Conservation (phyloP, 2,329 filamentous ascomycete genomes). For the Alternaria ventricosa region DNA sequence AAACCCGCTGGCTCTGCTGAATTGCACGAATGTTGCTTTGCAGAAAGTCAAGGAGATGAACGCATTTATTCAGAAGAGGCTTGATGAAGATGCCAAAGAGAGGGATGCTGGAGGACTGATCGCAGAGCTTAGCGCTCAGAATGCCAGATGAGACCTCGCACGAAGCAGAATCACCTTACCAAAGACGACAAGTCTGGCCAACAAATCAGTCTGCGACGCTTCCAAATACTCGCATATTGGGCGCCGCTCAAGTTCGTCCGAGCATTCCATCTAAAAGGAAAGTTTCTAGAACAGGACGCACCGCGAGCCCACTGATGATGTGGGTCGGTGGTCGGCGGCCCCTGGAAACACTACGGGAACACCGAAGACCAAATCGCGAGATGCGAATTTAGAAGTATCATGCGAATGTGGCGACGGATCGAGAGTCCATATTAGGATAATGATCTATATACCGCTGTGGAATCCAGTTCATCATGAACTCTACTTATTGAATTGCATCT, state of each 20-base stretch:
- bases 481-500: neutral
- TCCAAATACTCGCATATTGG: constrained; percentile 4
- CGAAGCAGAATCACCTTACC: constrained; percentile 16
- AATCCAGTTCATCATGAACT: neutral
- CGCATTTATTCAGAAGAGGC: constrained; percentile 71
- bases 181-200: constrained; percentile 20
- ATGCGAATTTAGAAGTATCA: neutral
- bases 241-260: constrained; percentile 28
- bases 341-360: neutral
- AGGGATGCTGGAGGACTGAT: constrained; percentile 80
- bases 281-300: constrained; percentile 3
- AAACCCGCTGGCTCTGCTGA: constrained; percentile 78
- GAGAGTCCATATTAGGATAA: neutral
- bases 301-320: neutral
- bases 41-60: constrained; percentile 83
- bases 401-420: neutral
- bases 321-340: constrained; percentile 3
- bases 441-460: constrained; percentile 5
- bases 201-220: constrained; percentile 10
- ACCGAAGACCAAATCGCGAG: constrained; percentile 1
- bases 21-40: constrained; percentile 76
- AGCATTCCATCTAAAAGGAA: constrained; percentile 2
- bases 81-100: constrained; percentile 79
- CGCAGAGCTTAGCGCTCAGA: constrained; percentile 82
- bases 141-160: constrained; percentile 68